These are phyloP conservation scores for Hamamelis virginiana DNA, from an alignment of 164 flowering plant species.

Conservation along the genomic window DNA sequence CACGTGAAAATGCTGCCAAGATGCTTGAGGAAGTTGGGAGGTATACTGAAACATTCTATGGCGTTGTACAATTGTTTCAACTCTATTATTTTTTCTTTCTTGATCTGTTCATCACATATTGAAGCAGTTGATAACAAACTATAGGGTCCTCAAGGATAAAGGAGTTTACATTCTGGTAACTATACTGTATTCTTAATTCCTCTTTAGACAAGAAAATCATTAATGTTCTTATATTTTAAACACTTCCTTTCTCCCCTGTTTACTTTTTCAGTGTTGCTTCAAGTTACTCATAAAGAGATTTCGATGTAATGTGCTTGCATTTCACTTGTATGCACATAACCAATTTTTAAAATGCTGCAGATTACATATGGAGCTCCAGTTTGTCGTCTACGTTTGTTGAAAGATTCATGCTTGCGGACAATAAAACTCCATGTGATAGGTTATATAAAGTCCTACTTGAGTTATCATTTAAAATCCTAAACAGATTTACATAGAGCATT, in stretches of 20 bases:
- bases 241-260: background rate
- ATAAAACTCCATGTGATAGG: constrained; percentile 88
- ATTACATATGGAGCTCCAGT: constrained; percentile 81
- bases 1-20: constrained; percentile 54
- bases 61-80: constrained; percentile 2
- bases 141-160: constrained; percentile 81
- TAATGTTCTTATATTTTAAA: background rate
- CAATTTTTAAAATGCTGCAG: constrained; percentile 34
- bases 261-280: background rate
- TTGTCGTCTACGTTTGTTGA: constrained; percentile 59
- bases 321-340: background rate
- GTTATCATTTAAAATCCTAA: background rate
- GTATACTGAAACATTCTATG: constrained; percentile 30
- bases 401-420: constrained; percentile 52
- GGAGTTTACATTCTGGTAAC: constrained; percentile 84
- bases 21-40: constrained; percentile 82
- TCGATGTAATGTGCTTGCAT: background rate
- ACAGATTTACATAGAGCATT: background rate
- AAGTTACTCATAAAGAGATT: background rate
- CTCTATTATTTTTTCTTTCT: constrained; percentile 23
- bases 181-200: constrained; percentile 5
- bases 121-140: constrained; percentile 71
- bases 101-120: constrained; percentile 49
- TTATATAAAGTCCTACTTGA: constrained; percentile 16
- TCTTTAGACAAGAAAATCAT: background rate